Evolutionary conservation across 192 early-diverging fungal genomes (phyloP), one percentile per base, ranked within the genome.

Genomic region (Backusella morwellensis): DNA sequence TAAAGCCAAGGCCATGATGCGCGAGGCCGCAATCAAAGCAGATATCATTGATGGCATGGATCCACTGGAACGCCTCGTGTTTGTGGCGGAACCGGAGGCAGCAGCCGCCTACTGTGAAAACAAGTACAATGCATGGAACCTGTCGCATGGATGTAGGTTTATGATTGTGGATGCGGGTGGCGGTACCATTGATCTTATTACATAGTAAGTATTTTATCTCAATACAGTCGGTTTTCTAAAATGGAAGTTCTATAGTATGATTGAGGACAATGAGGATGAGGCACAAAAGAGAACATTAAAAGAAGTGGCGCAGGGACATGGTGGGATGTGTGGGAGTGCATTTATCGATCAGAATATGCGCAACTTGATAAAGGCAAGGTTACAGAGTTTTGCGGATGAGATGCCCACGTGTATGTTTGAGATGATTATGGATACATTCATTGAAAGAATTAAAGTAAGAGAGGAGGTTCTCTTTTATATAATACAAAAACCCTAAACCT

Each of bases 101-200:
- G 84, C 82, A 2, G 84, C 84, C 1, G 74, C 81, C 4, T 85
- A 85, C 75, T 83, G 86, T 63, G 83, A 87, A 44, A 78, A 78
- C 54, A 79, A 79, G 40, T 87, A 82, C 36, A 80, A 83, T 44
- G 74, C 83, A 44, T 76, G 81, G 42, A 77, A 87, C 67, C 68
- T 87, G 21, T 44, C 41, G n/a, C 66, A 75, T 59, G 83, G 82
- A 6, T 79, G 84, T 73, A 79, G 78, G 40, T 84, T 87, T 70
- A 87, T 85, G 86, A 82, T 87, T 56, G 83, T 82, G 35, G 86
- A 87, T 71, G 84, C 84, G 36, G 86, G 86, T 74, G 86, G 86
- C 59, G 86, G 86, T 32, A 87, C 86, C 8, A 82, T 87, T 40
- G 86, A 87, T 80, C 66, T 87, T 35, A 87, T 87, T 44, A 82